These are phyloP conservation scores for Penicillium sp. DNA, from an alignment of 2,329 filamentous ascomycete genomes.

Conservation along the genomic window DNA sequence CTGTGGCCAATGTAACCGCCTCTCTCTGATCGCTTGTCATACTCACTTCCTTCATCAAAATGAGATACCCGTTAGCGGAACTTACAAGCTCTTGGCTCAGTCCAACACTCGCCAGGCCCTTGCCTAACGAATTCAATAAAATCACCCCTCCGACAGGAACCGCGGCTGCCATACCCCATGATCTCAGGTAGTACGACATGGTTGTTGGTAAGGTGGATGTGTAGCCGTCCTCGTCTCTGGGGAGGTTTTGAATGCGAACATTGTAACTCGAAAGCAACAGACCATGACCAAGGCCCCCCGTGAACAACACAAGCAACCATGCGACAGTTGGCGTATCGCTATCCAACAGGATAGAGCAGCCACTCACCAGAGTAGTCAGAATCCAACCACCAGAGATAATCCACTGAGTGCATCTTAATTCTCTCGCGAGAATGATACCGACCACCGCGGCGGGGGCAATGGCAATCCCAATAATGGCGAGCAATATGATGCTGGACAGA, in stretches of 20 bases:
- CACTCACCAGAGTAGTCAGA: slow-evolving; percentile 37
- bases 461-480: slow-evolving; percentile 36
- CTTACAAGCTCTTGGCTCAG: slow-evolving; percentile 14
- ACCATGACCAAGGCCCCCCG: slow-evolving; percentile 45
- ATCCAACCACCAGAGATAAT: slow-evolving; percentile 46
- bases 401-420: slow-evolving; percentile 33
- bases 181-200: slow-evolving; percentile 23
- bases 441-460: slow-evolving; percentile 23
- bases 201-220: slow-evolving; percentile 22
- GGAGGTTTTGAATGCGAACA: slow-evolving; percentile 41
- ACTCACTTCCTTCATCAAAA: slow-evolving; percentile 17
- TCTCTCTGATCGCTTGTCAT: slow-evolving; percentile 16
- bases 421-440: slow-evolving; percentile 17
- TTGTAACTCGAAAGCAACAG: slow-evolving; percentile 45
- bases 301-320: slow-evolving; percentile 40
- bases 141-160: slow-evolving; percentile 43
- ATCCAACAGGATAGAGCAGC: slow-evolving; percentile 41
- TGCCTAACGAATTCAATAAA: slow-evolving; percentile 43
- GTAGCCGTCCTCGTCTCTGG: slow-evolving; percentile 41
- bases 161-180: slow-evolving; percentile 48
- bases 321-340: slow-evolving; percentile 32
- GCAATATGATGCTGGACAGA: slow-evolving; percentile 39
- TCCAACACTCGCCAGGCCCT: slow-evolving; percentile 23
- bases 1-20: slow-evolving; percentile 16
- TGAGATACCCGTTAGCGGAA: slow-evolving; percentile 14